phyloP scores from a whole-genome alignment of 495 filamentous ascomycete genomes.

The Lepraria neglecta region DNA sequence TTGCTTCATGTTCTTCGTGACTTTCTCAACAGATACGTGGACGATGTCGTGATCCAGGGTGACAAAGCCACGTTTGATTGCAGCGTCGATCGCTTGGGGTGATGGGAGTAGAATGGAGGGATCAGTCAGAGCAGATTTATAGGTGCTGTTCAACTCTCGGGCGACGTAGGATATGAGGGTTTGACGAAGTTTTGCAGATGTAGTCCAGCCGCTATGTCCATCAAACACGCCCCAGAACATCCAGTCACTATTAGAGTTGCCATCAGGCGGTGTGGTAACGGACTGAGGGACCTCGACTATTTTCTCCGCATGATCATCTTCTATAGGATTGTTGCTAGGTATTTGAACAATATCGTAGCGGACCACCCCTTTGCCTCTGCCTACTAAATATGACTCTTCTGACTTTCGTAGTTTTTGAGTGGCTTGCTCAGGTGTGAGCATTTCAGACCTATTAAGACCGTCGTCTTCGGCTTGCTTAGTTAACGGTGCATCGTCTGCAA shows the following conservation, averaged over 20 bases:
- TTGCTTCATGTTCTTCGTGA: conserved; percentile 70
- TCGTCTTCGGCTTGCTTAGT: conserved; percentile 76
- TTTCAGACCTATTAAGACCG: conserved; percentile 79
- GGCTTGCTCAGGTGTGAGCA: conserved; percentile 93
- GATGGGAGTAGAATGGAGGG: conserved; percentile 54
- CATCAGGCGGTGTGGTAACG: conserved; percentile 46
- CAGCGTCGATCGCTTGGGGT: conserved; percentile 72
- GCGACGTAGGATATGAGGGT: conserved; percentile 86
- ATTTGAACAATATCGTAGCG: conserved; percentile 95
- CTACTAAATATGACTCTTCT: conserved; percentile 87
- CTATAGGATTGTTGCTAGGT: conserved; percentile 93
- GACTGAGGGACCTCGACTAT: conserved; percentile 77
- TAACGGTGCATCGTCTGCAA: conserved; percentile 74
- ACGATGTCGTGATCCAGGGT: conserved; percentile 89
- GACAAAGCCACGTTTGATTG: conserved; percentile 89
- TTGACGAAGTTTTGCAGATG: conserved; percentile 91
- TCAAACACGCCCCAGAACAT: conserved; percentile 99
- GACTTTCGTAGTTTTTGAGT: conserved; percentile 80
- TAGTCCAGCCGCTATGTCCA: conserved; percentile 96
- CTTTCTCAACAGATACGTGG: conserved; percentile 78
- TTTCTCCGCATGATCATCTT: conserved; percentile 96
- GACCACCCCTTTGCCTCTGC: conserved; percentile 82
- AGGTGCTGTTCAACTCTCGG: conserved; percentile 87
- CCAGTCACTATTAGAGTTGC: conserved; percentile 71
- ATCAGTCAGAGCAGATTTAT: conserved; percentile 66